Conservation (phyloP, 805 yeast genomes). For the Millerago galiae region DNA sequence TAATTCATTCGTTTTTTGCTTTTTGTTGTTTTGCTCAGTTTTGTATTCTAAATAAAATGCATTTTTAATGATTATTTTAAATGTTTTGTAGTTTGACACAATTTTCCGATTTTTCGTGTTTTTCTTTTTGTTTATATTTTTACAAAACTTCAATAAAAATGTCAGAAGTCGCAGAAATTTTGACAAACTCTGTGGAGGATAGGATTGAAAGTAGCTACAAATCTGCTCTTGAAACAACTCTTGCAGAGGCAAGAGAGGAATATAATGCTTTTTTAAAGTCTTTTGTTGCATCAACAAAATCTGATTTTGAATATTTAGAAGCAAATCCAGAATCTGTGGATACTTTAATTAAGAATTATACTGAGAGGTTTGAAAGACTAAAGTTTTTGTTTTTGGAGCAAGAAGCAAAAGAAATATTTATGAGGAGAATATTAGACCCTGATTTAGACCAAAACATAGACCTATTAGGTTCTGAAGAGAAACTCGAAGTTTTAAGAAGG, state of each 20-base stretch:
- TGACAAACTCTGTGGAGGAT: background rate
- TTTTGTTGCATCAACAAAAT: background rate
- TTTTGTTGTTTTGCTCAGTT: background rate
- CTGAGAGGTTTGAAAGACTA: conserved; percentile 39
- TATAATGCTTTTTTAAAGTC: conserved; percentile 2
- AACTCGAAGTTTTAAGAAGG: conserved; percentile 22
- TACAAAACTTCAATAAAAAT: background rate
- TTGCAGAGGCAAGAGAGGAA: conserved; percentile 2
- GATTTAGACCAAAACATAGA: conserved; percentile 28
- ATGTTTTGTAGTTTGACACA: background rate
- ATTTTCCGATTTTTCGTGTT: too few relatives aligned
- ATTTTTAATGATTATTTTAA: background rate
- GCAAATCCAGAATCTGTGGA: conserved; percentile 28
- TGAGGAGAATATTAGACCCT: conserved; percentile 41
- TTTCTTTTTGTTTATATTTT: background rate
- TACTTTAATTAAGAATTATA: conserved; percentile 31
- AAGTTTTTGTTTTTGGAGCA: conserved; percentile 65
- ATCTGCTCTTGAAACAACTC: background rate
- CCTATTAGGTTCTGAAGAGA: conserved; percentile 25
- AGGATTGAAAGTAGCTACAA: background rate
- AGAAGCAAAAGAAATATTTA: conserved; percentile 63
- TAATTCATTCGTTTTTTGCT: background rate
- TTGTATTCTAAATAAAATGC: conserved; percentile 1
- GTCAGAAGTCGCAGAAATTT: background rate
- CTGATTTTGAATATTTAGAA: background rate